Evolutionary conservation across 768 basidiomycete genomes (phyloP).

Genomic region (Austroboletus festivus): DNA sequence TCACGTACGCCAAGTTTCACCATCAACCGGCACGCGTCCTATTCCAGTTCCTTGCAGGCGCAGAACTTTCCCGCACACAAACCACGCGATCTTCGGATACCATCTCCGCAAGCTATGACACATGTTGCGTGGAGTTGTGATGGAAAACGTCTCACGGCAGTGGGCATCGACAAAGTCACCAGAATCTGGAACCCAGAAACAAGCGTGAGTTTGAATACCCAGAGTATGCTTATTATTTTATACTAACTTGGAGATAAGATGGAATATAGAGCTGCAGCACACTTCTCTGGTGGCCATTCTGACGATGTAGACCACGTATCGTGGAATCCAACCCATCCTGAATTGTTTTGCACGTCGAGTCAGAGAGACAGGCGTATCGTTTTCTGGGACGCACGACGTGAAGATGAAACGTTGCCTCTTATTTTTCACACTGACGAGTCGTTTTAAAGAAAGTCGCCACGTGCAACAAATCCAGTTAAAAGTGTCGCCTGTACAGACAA

Average conservation of each 20-base stretch:
- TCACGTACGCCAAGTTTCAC: conserved; percentile 50
- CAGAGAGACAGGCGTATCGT: conserved; percentile 71
- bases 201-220: conserved; percentile 48
- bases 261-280: conserved; percentile 62
- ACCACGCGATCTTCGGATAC: conserved; percentile 68
- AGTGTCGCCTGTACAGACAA: conserved; percentile 59
- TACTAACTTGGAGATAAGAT: conserved; percentile 43
- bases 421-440: conserved; percentile 6
- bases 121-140: conserved; percentile 86
- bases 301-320: conserved; percentile 81
- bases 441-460: conserved; percentile 59
- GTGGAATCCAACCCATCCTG: conserved; percentile 85
- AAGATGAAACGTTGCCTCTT: conserved; percentile 20
- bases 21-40: conserved; percentile 9
- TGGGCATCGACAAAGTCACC: conserved; percentile 75
- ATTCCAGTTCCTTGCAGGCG: conserved; percentile 41
- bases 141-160: conserved; percentile 76
- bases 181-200: conserved; percentile 79
- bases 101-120: conserved; percentile 61
- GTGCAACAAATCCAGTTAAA: conserved; percentile 60
- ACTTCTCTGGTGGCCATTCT: conserved; percentile 67
- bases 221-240: neutral
- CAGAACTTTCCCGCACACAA: conserved; percentile 80
- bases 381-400: conserved; percentile 86
- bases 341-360: conserved; percentile 77